Base-by-base conservation (phyloP, 495 filamentous ascomycete genomes). In the Podospora pseudoanserina region DNA sequence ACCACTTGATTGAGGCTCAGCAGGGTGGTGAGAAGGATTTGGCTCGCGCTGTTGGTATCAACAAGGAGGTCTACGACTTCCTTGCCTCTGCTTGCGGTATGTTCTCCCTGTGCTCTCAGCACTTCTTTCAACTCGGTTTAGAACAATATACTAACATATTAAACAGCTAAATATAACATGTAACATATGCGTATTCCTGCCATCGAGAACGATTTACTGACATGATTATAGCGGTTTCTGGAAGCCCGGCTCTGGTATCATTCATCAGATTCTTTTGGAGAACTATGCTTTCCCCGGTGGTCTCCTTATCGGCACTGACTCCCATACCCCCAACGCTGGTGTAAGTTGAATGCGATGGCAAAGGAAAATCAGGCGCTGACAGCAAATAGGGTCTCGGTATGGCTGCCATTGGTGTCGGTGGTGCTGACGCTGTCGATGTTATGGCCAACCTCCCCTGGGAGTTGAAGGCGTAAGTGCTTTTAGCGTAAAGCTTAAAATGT, bases 61-160 rank as follows among this genome's bases (percentile, higher is more conserved):
- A 99, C 90, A 97, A 98, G 87, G 95, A 99, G 81, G 95, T 99
- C 71, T 99, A 98, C 83, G 92, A 99, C 81, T 99, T 99, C 87
- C 85, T 99, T 78, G 89, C 94, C 65, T 89, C 89, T 63, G 89
- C 96, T 67, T 98, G 95, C 75, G 95, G 34, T 39, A 39, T 39
- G 34, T 39, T 39, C 11, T 39, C 34, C 11, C 34, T 39, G 6
- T 39, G 6, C 34, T 39, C 34, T 39, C 5, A 11, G 34, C 34
- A 39, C 34, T 39, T 11, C 3, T 39, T 5, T 6, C 6, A 39
- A 11, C 11, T 39, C 1, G 23, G 11, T 39, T 39, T 11, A 39
- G 11, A 39, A 5, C 34, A 5, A 11, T 39, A 6, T 39, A 11
- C 34, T 39, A 39, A 39, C 34, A 6, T 4, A 39, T 39, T 39